Percentiles rank a stretch among this genome's conserved stretches.
phyloP scores from a whole-genome alignment of 2,329 filamentous ascomycete genomes.

The Arthrobotrys entomopaga region DNA sequence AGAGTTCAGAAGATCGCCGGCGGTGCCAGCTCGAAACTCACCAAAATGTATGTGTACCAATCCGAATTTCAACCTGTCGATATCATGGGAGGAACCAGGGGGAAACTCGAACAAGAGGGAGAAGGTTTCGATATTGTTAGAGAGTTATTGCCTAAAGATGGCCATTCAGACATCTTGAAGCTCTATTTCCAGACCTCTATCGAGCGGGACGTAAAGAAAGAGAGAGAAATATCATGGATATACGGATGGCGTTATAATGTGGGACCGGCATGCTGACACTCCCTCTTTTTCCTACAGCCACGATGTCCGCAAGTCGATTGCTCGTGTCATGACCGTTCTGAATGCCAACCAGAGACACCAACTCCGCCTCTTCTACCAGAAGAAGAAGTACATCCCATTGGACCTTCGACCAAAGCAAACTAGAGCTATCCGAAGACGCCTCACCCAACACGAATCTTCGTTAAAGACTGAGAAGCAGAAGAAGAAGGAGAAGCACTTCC shows the following conservation, averaged over 20 bases:
- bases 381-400: slow-evolving; percentile 99
- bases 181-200: neutral
- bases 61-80: slow-evolving; percentile 40
- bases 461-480: slow-evolving; percentile 90
- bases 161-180: neutral
- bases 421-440: slow-evolving; percentile 93
- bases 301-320: slow-evolving; percentile 99
- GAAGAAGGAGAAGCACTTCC: slow-evolving; percentile 97
- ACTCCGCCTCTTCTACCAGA: slow-evolving; percentile 99
- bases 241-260: slow-evolving; percentile 31
- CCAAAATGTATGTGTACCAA: slow-evolving; percentile 81
- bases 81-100: slow-evolving; percentile 15
- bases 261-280: slow-evolving; percentile 42
- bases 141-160: neutral
- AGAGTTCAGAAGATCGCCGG: slow-evolving; percentile 97
- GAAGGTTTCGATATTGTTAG: neutral
- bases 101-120: slow-evolving; percentile 51
- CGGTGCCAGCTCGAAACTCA: slow-evolving; percentile 94
- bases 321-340: slow-evolving; percentile 98
- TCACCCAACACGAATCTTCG: slow-evolving; percentile 89
- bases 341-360: slow-evolving; percentile 99
- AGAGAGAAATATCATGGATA: too few species aligned
- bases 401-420: slow-evolving; percentile 99
- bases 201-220: neutral
- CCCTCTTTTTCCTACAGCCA: slow-evolving; percentile 70